phyloP scores from a whole-genome alignment of 305 asterid species.

The Fraxinus baroniana region DNA sequence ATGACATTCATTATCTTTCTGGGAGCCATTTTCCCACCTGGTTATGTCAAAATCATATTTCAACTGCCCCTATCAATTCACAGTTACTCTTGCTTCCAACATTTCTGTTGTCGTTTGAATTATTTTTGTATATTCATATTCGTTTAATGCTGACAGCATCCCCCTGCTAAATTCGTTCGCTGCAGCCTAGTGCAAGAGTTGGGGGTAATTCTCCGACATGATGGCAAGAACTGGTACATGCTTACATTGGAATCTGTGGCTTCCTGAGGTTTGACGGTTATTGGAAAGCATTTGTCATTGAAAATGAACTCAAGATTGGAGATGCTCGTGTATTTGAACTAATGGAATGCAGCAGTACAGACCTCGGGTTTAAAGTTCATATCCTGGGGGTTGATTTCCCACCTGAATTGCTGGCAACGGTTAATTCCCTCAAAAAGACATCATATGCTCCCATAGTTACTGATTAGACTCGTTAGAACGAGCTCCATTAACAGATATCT shows the following conservation, averaged over 20 bases:
- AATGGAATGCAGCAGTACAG: constrained; percentile 16
- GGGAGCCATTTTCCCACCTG: constrained; percentile 30
- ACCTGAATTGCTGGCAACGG: constrained; percentile 13
- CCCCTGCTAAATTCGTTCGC: constrained; percentile 15
- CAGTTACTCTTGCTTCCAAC: constrained; percentile 11
- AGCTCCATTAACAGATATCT: background rate
- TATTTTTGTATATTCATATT: background rate
- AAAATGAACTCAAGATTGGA: constrained; percentile 39
- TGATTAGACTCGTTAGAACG: constrained; percentile 20
- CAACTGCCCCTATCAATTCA: constrained; percentile 14
- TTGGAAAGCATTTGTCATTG: constrained; percentile 36
- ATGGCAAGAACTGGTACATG: constrained; percentile 37
- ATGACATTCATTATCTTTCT: constrained; percentile 28
- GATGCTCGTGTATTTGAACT: constrained; percentile 57
- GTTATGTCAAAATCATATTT: constrained; percentile 26
- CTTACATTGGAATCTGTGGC: constrained; percentile 5
- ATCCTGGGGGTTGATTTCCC: constrained; percentile 35
- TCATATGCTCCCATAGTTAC: constrained; percentile 22
- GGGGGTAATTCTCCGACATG: constrained; percentile 30
- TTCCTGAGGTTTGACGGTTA: constrained; percentile 1
- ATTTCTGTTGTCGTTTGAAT: background rate
- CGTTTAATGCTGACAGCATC: constrained; percentile 18
- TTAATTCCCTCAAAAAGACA: constrained; percentile 14
- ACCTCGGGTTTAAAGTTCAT: constrained; percentile 33
- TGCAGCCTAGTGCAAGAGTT: constrained; percentile 34